Base-by-base conservation (phyloP, 2,329 filamentous ascomycete genomes). In the Reticulascus tulasneorum region DNA sequence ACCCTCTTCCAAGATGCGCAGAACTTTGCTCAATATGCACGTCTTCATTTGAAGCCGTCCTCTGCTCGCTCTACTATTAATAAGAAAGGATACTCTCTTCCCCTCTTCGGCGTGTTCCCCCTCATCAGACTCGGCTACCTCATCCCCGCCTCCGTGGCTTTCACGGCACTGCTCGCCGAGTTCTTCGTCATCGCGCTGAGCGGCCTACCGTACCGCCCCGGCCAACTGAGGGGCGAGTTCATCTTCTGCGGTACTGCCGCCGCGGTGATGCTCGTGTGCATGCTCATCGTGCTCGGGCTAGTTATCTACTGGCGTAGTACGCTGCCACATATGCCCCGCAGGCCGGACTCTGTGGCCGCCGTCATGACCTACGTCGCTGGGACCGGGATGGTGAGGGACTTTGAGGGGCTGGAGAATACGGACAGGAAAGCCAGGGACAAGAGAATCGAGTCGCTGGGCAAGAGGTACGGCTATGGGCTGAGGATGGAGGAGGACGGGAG, bases 321-420 rank as follows among this genome's bases (percentile, higher is more conserved):
- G n/a, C 37, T 50, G 12, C 47, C 49, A 24, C 37, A 45, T 19
- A 27, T 51, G 22, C 49, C 49, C 9, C 38, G 49, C n/a, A 28
- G 43, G 16, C 49, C 49, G 7, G 46, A 48, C 33, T 45, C 38
- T 7, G 46, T 50, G 6, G 49, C 46, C 5, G 39, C 44, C 11
- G 49, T 51, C 18, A 51, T 51, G 47, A 48, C 49, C 19, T 51
- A 51, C 22, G 46, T 50, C 7, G 49, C 49, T 2, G 38, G 37
- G 8, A 50, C 49, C 26, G 29, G 26, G 13, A 48, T 51, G 47
- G 41, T 36, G 17, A 28, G 38, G 6, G 46, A 49, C 24, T 47
- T 51, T 25, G 27, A 41, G 17, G 38, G 35, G 9, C 13, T 48
- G 9, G 41, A 48, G 13, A 31, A 12, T 4, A 17, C 27, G 23